Evolutionary conservation across 768 basidiomycete genomes (phyloP), one percentile per base, ranked within the genome.

Genomic region (Zangia roseola): DNA sequence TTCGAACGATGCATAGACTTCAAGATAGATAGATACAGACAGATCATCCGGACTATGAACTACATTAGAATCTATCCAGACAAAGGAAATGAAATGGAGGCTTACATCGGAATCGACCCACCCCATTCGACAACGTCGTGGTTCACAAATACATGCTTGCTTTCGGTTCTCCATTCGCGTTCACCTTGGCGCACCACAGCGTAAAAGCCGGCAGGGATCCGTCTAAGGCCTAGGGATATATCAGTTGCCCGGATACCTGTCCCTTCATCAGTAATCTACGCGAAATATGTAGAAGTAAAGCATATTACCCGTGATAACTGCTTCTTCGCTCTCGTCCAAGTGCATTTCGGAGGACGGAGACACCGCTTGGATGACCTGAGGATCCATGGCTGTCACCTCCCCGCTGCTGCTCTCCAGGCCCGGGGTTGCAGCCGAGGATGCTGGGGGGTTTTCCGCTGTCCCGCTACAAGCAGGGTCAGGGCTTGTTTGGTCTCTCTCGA

Each of bases 31-130:
- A 0, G 6, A 20, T 21, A 40, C 2, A 23, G 33, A 25, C 0
- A 30, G 17, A 14, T 41, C 43, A 13, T 16, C 36, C 4, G 39
- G 43, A 5, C 52, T 51, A 6, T 12, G 10, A 31, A 2, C 7
- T 13, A 2, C 3, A 19, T 52, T 5, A 49, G 36, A 0, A 17
- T 5, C 8, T 31, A 17, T 10, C n/a, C n/a, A n/a, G n/a, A 7
- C 1, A 0, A 10, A 13, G 8, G 10, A 2, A 16, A 3, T 10
- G 20, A 21, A 23, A 39, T n/a, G n/a, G n/a, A n/a, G n/a, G n/a
- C 41, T 47, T 37, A 53, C 53, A 40, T 25, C 4, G 33, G 41
- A 9, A 54, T 53, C 16, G 3, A 19, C 5, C 13, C 44, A 30
- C 7, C 3, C 50, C 50, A 54, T 25, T 38, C 13, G 7, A 45